A percentile compares a stretch with the other conserved stretches of the same genome.
Evolutionary conservation across 1,139 yeast genomes (phyloP).

Genomic region (Hyphopichia fennica): DNA sequence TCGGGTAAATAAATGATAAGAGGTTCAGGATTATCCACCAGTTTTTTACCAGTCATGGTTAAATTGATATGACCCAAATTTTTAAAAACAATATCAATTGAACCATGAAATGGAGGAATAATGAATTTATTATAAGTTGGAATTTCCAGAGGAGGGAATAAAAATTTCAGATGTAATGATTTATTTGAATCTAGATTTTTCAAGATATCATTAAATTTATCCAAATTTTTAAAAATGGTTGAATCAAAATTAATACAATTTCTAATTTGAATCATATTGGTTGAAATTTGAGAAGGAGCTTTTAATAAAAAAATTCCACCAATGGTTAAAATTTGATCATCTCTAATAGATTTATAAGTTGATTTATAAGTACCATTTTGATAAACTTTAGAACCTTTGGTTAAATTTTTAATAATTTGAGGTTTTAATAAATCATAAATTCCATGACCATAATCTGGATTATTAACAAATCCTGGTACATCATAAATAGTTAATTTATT

Average conservation of each 20-base stretch:
- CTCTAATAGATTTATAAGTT: conserved; percentile 38
- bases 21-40: conserved; percentile 23
- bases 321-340: conserved; percentile 48
- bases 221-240: conserved; percentile 24
- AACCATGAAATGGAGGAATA: conserved; percentile 69
- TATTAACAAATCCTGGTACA: conserved; percentile 55
- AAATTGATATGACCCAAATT: conserved; percentile 69
- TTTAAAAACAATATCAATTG: conserved; percentile 65
- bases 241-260: conserved; percentile 34
- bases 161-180: conserved; percentile 29
- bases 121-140: conserved; percentile 37
- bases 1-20: conserved; percentile 34
- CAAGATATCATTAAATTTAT: conserved; percentile 24
- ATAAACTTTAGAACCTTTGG: conserved; percentile 37
- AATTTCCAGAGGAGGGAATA: conserved; percentile 28
- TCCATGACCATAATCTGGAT: conserved; percentile 18
- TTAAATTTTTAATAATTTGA: conserved; percentile 30
- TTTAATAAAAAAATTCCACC: conserved; percentile 62
- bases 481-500: conserved; percentile 41
- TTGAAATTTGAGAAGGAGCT: conserved; percentile 30
- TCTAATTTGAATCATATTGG: conserved; percentile 49
- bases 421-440: conserved; percentile 30
- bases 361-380: conserved; percentile 36
- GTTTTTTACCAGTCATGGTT: conserved; percentile 57
- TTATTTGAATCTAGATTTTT: conserved; percentile 14